These are phyloP conservation scores for Peronospora tabacina DNA, from an alignment of 352 stramenopile species.

Conservation along the genomic window DNA sequence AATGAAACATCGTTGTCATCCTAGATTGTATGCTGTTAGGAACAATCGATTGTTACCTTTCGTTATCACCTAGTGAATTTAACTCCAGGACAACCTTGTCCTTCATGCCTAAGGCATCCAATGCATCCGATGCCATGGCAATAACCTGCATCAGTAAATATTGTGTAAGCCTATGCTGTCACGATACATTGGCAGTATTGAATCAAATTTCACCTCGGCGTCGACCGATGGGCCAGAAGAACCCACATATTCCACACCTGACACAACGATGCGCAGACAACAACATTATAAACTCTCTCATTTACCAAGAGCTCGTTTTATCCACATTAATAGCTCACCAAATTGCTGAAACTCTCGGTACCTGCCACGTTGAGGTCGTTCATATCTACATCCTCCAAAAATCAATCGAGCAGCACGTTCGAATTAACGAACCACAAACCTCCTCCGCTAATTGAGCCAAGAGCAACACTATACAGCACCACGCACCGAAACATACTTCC, in stretches of 20 bases:
- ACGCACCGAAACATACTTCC: slow-evolving; percentile 84
- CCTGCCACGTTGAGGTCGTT: slow-evolving; percentile 75
- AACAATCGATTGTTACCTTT: slow-evolving; percentile 40
- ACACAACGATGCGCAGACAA: not conserved
- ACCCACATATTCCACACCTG: slow-evolving; percentile 76
- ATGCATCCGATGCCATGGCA: slow-evolving; percentile 56
- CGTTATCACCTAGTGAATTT: slow-evolving; percentile 72
- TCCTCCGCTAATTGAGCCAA: not conserved
- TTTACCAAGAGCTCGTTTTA: not conserved
- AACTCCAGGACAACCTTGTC: slow-evolving; percentile 62
- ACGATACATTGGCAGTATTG: not conserved
- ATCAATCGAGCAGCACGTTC: not conserved
- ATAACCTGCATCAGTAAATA: slow-evolving; percentile 44
- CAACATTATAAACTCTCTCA: slow-evolving; percentile 1
- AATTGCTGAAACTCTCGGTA: slow-evolving; percentile 88
- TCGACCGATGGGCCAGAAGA: slow-evolving; percentile 71
- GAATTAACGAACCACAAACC: not conserved
- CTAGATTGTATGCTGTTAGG: not conserved
- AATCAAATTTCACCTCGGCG: slow-evolving; percentile 41
- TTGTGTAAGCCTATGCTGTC: not conserved
- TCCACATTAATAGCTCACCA: slow-evolving; percentile 25
- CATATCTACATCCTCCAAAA: slow-evolving; percentile 49
- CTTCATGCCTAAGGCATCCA: slow-evolving; percentile 48
- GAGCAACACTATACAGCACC: not conserved
- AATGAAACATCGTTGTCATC: not conserved